Base-by-base conservation (phyloP, 805 yeast genomes). In the Candida insectalens region DNA sequence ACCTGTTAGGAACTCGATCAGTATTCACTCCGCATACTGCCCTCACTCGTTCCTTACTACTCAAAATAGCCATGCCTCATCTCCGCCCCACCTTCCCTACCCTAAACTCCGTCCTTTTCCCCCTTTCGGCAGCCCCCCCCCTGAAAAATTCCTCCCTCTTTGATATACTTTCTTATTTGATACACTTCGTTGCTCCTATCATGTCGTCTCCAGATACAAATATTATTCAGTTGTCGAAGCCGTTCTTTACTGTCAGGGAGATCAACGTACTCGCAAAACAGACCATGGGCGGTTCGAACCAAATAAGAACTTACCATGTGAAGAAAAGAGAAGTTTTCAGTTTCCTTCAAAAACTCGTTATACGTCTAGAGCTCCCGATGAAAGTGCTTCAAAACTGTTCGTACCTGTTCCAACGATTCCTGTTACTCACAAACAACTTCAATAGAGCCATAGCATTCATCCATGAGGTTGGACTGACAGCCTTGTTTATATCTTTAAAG, bases 401-500 rank as follows among this genome's bases (percentile, higher is more conserved):
- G 72, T 69, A 74, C 40, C 76, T 76, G 42, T 80, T 77, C 49
- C 94, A 85, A 44, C 60, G 85, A 32, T 80, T 67, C 46, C 77
- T 71, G 46, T 60, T 85, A 12, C 75, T 77, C 53, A 80, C 39
- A 8, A 35, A 82, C 49, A 57, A 59, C 39, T 78, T 78, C 46
- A 74, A 69, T 37, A 63, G 67, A 9, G 62, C 60, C 15, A 63
- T 68, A 18, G 44, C 33, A 20, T 31, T 40, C 34, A 73, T 76
- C 29, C 65, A 65, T 42, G 77, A 78, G 29, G 69, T 83, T n/a
- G 83, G 83, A 0, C 55, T 78, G 6, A 69, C 89, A 7, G 69
- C 85, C 35, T 51, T 87, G 6, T 70, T 82, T 37, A 60, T 83
- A 12, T 81, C 95, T 3, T 62, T 78, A 28, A 84, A 87, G 53